Percentiles rank a stretch among this genome's conserved stretches.
Conservation (phyloP, 2,329 filamentous ascomycete genomes). For the Phialophora expanda region DNA sequence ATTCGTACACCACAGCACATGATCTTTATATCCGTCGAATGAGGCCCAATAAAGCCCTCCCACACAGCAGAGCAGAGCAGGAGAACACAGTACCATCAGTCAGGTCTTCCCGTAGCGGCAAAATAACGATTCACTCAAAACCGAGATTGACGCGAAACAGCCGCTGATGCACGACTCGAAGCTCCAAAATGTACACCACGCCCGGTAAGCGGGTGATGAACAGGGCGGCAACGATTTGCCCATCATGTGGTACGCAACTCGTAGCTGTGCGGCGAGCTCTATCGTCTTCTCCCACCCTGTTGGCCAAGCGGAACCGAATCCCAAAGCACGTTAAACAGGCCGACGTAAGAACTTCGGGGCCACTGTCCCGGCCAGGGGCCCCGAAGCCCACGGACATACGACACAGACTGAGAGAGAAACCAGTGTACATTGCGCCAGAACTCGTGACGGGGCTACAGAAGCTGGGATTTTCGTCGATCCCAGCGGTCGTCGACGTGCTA, state of each 20-base stretch:
- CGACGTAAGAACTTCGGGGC: background rate
- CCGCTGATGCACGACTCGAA: background rate
- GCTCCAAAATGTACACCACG: conserved; percentile 6
- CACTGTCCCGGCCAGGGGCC: background rate
- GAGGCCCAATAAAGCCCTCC: background rate
- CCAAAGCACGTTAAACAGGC: conserved; percentile 19
- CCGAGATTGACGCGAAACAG: background rate
- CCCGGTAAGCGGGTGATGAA: background rate
- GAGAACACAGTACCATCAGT: background rate
- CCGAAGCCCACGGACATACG: background rate
- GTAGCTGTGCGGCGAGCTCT: background rate
- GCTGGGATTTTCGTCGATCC: conserved; percentile 24
- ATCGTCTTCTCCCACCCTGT: conserved; percentile 4
- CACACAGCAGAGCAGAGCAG: background rate
- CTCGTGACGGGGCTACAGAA: conserved; percentile 15
- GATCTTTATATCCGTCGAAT: background rate
- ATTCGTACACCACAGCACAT: background rate
- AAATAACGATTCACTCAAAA: background rate
- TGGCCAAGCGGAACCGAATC: background rate
- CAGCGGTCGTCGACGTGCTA: conserved; percentile 17
- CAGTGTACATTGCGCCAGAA: conserved; percentile 23
- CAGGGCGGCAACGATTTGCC: background rate
- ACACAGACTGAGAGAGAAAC: background rate
- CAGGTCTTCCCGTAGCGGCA: background rate
- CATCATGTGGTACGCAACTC: conserved; percentile 1